These are phyloP conservation scores for Fusarium euwallaceae DNA, from an alignment of 2,329 filamentous ascomycete genomes.

Conservation along the genomic window DNA sequence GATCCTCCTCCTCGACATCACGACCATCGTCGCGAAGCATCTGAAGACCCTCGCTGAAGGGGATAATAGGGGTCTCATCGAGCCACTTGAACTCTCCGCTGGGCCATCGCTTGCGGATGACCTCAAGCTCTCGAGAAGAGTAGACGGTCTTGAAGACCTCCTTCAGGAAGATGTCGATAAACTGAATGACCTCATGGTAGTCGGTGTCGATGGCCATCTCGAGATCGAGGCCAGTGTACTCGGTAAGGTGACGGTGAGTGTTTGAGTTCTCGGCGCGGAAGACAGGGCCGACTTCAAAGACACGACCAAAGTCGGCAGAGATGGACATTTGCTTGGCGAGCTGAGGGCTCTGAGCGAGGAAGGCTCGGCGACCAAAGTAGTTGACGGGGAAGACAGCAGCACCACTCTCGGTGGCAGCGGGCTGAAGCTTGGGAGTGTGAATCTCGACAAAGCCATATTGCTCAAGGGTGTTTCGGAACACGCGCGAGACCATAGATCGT, in stretches of 20 bases:
- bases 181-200: constrained; percentile 87
- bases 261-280: constrained; percentile 97
- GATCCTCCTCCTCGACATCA: constrained; percentile 79
- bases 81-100: constrained; percentile 89
- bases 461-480: constrained; percentile 84
- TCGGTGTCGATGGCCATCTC: constrained; percentile 93
- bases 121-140: constrained; percentile 75
- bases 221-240: constrained; percentile 92
- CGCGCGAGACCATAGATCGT: constrained; percentile 82
- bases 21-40: constrained; percentile 88
- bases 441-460: constrained; percentile 88
- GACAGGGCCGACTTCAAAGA: constrained; percentile 80
- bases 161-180: constrained; percentile 86
- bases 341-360: constrained; percentile 92
- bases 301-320: constrained; percentile 87
- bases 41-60: constrained; percentile 82
- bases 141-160: constrained; percentile 67
- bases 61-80: constrained; percentile 84
- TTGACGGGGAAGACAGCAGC: constrained; percentile 92
- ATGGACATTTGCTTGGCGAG: constrained; percentile 94
- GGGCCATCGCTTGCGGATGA: constrained; percentile 86
- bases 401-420: constrained; percentile 90
- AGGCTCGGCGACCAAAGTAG: constrained; percentile 90
- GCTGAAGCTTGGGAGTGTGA: constrained; percentile 92
- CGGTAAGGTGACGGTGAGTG: constrained; percentile 92